Evolutionary conservation across 176 grass and related monocot species (phyloP).

Genomic region (Aechmea fasciata): DNA sequence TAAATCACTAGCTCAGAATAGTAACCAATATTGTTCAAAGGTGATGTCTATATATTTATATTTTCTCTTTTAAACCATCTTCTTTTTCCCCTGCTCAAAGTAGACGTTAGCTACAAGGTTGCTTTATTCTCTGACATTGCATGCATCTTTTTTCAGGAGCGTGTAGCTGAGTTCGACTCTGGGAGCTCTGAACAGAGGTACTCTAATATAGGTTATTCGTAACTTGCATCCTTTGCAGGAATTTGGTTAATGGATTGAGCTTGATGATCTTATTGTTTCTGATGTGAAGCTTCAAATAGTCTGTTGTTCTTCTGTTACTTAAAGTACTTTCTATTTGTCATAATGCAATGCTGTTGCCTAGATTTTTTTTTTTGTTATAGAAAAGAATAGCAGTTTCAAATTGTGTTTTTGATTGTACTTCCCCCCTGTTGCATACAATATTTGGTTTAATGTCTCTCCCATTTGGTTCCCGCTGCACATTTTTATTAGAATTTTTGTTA

Average conservation of each 20-base stretch:
- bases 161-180: not conserved
- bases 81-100: not conserved
- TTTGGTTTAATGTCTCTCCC: not conserved
- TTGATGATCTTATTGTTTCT: not conserved
- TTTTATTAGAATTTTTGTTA: not conserved
- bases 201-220: not conserved
- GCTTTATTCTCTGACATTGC: not conserved
- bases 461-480: not conserved
- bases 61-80: too few species aligned
- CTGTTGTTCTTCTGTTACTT: not conserved
- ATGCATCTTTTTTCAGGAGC: conserved; percentile 16
- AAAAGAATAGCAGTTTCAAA: not conserved
- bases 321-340: not conserved
- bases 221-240: not conserved
- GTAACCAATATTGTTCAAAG: not conserved
- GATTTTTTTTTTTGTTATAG: not conserved
- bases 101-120: too few species aligned
- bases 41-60: conserved; percentile 1
- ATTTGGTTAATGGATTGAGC: not conserved
- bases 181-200: conserved; percentile 16
- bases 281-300: not conserved
- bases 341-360: not conserved
- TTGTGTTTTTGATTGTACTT: not conserved
- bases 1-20: conserved; percentile 1
- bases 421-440: not conserved